Conservation (phyloP, 2,329 filamentous ascomycete genomes). For the Thermothelomyces thermophilus region DNA sequence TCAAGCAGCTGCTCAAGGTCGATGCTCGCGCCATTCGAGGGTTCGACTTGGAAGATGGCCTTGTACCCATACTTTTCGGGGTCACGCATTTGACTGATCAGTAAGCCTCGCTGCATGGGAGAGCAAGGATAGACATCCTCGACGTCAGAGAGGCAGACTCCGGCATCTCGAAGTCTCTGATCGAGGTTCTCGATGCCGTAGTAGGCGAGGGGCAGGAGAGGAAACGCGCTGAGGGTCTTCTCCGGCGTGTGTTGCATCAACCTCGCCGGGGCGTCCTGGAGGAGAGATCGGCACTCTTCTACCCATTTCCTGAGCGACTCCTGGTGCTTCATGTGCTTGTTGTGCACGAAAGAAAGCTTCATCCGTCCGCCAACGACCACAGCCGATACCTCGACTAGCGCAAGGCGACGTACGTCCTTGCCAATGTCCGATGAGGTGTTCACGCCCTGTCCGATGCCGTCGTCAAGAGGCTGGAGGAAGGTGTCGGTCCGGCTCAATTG, state of each 20-base stretch:
- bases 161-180: constrained; percentile 20
- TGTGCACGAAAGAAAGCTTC: constrained; percentile 24
- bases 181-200: constrained; percentile 25
- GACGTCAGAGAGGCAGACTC: constrained; percentile 21
- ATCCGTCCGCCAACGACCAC: constrained; percentile 23
- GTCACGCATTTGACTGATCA: constrained; percentile 29
- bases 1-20: constrained; percentile 12
- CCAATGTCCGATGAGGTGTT: constrained; percentile 20
- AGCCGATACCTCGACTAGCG: constrained; percentile 25
- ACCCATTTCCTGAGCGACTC: constrained; percentile 18
- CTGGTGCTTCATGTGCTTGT: constrained; percentile 23
- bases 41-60: constrained; percentile 19
- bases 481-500: constrained; percentile 33
- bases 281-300: constrained; percentile 18
- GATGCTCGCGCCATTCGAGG: not conserved
- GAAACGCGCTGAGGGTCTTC: constrained; percentile 31
- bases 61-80: constrained; percentile 25
- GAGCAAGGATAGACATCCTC: constrained; percentile 35
- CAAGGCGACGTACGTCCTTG: constrained; percentile 23
- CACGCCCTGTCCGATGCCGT: constrained; percentile 14
- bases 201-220: constrained; percentile 30
- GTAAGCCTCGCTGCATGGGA: constrained; percentile 33
- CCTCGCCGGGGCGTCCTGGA: constrained; percentile 15
- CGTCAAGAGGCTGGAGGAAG: constrained; percentile 19
- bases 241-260: constrained; percentile 11